These are phyloP conservation scores for Trichophyton schoenleinii DNA, from an alignment of 2,329 filamentous ascomycete species.

Conservation along the genomic window DNA sequence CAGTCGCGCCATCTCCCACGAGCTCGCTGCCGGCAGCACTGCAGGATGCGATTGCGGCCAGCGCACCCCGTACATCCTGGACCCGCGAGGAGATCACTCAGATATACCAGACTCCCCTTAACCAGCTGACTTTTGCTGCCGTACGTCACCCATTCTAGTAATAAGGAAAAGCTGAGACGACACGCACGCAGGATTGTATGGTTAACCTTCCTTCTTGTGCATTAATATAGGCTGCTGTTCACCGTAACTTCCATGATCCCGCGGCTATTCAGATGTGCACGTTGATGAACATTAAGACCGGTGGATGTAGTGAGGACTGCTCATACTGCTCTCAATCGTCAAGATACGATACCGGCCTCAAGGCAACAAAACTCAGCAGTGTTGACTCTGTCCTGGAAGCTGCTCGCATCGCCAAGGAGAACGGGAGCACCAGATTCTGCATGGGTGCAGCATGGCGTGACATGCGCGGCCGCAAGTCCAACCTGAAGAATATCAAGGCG, in stretches of 20 bases:
- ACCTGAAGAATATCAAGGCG: slow-evolving; percentile 66
- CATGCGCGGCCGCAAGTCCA: slow-evolving; percentile 80
- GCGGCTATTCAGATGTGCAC: slow-evolving; percentile 83
- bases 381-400: slow-evolving; percentile 72
- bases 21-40: slow-evolving; percentile 22
- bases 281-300: slow-evolving; percentile 93
- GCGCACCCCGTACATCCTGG: slow-evolving; percentile 57
- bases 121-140: slow-evolving; percentile 63
- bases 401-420: slow-evolving; percentile 63
- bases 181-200: not conserved
- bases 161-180: not conserved
- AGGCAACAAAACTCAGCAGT: slow-evolving; percentile 64
- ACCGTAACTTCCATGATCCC: slow-evolving; percentile 75
- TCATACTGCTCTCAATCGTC: slow-evolving; percentile 86
- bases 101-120: slow-evolving; percentile 69
- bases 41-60: slow-evolving; percentile 26
- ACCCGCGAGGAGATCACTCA: slow-evolving; percentile 67
- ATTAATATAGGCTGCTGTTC: slow-evolving; percentile 51
- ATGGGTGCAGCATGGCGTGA: slow-evolving; percentile 93
- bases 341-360: slow-evolving; percentile 62
- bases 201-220: not conserved
- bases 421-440: slow-evolving; percentile 83
- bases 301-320: slow-evolving; percentile 84
- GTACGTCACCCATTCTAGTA: slow-evolving; percentile 31
- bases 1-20: slow-evolving; percentile 3